phyloP scores from a whole-genome alignment of 2,329 filamentous ascomycete species.

The Verruconis gallopava region DNA sequence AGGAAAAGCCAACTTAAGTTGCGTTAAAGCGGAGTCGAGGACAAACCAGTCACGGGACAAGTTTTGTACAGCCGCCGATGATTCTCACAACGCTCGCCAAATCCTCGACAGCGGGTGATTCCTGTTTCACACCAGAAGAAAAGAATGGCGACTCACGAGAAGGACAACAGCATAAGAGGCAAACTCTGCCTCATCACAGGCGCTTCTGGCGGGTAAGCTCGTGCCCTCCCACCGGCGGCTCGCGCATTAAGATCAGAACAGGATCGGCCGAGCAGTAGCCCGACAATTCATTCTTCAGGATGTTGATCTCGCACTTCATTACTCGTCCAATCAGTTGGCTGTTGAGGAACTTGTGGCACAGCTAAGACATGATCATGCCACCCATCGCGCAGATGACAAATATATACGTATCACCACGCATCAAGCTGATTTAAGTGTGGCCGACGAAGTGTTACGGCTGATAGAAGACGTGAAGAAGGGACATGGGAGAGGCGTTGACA shows the following conservation, averaged over 20 bases:
- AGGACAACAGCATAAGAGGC: conserved; percentile 32
- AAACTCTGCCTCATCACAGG: conserved; percentile 47
- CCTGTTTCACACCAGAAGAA: too few relatives aligned
- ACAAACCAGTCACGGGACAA: too few relatives aligned
- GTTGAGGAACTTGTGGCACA: conserved; percentile 33
- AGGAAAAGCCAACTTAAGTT: too few relatives aligned
- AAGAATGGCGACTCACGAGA: neutral
- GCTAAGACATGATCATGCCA: conserved; percentile 22
- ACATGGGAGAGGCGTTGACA: conserved; percentile 46
- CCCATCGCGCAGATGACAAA: conserved; percentile 14
- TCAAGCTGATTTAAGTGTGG: conserved; percentile 43
- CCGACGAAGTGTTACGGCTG: conserved; percentile 40
- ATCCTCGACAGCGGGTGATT: neutral
- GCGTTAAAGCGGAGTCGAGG: too few relatives aligned
- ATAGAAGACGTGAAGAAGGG: conserved; percentile 40
- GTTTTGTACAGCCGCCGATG: too few relatives aligned
- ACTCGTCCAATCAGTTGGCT: conserved; percentile 37
- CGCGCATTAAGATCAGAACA: conserved; percentile 16
- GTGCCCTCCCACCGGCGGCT: neutral
- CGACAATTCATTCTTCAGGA: conserved; percentile 40
- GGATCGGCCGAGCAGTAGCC: conserved; percentile 49
- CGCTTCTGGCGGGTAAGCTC: conserved; percentile 44
- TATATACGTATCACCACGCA: conserved; percentile 38
- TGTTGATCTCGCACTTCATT: conserved; percentile 46
- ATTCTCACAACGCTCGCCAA: neutral